These are phyloP conservation scores for Gastrolobium villosum DNA, from an alignment of 306 rosid species.

Conservation along the genomic window DNA sequence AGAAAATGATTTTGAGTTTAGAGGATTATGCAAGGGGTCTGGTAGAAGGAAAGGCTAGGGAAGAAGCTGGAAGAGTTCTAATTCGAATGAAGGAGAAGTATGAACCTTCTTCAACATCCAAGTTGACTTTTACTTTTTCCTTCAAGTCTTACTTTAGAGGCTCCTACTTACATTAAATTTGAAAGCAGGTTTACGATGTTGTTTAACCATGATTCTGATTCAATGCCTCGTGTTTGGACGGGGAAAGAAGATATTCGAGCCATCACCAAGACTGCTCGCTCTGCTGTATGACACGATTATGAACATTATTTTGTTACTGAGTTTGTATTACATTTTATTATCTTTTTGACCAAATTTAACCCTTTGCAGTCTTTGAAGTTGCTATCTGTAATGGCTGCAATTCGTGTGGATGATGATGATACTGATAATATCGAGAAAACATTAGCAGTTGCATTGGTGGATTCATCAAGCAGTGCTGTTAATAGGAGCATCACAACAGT, in stretches of 20 bases:
- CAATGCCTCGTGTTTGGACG: slow-evolving; percentile 98
- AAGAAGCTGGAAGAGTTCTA: slow-evolving; percentile 96
- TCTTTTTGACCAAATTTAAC: slow-evolving; percentile 20
- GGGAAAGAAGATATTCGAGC: slow-evolving; percentile 93
- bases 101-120: slow-evolving; percentile 44
- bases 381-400: slow-evolving; percentile 89
- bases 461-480: slow-evolving; percentile 58
- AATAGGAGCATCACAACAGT: slow-evolving; percentile 63
- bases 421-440: slow-evolving; percentile 74
- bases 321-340: slow-evolving; percentile 28
- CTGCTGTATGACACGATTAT: slow-evolving; percentile 69
- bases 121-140: slow-evolving; percentile 7
- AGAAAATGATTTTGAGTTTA: slow-evolving; percentile 61
- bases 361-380: slow-evolving; percentile 85
- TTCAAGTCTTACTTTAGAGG: slow-evolving; percentile 22
- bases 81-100: slow-evolving; percentile 97
- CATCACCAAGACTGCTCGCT: slow-evolving; percentile 93
- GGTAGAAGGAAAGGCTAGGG: slow-evolving; percentile 89
- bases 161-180: slow-evolving; percentile 50
- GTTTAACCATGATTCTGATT: slow-evolving; percentile 96
- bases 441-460: slow-evolving; percentile 71
- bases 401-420: slow-evolving; percentile 80
- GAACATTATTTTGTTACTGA: slow-evolving; percentile 20
- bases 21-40: slow-evolving; percentile 76
- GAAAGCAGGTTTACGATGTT: slow-evolving; percentile 78